These are phyloP conservation scores for Pleurotus tuber-regium DNA, from an alignment of 768 basidiomycete genomes.

Conservation along the genomic window DNA sequence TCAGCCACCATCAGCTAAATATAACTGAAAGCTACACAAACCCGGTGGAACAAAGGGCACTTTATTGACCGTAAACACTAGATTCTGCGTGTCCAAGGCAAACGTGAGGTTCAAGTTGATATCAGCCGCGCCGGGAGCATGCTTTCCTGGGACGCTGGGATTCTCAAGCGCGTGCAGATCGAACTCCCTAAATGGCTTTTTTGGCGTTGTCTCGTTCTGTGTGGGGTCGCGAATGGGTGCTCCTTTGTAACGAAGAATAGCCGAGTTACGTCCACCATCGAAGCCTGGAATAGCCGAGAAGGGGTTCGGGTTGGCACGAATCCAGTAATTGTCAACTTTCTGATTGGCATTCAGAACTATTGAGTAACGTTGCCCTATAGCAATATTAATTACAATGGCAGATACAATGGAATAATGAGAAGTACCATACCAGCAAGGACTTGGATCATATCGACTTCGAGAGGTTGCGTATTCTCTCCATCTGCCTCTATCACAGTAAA, in stretches of 20 bases:
- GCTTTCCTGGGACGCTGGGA: constrained; percentile 36
- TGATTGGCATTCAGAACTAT: constrained; percentile 42
- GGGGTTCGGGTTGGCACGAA: constrained; percentile 35
- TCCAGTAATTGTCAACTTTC: constrained; percentile 49
- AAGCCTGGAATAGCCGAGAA: constrained; percentile 23
- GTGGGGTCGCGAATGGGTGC: constrained; percentile 42
- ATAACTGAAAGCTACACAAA: neutral
- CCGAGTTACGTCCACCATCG: constrained; percentile 37
- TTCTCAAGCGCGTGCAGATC: constrained; percentile 30
- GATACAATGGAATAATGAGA: neutral
- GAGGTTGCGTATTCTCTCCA: constrained; percentile 25
- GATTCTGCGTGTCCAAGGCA: constrained; percentile 16
- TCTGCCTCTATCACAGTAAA: constrained; percentile 42
- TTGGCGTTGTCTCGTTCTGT: constrained; percentile 13
- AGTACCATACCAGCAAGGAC: constrained; percentile 32
- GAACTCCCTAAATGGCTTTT: constrained; percentile 29
- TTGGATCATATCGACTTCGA: constrained; percentile 36
- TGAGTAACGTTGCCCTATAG: constrained; percentile 35
- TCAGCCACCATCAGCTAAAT: neutral
- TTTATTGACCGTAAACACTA: constrained; percentile 25
- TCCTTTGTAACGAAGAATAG: constrained; percentile 46
- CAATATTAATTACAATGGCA: neutral
- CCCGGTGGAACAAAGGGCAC: constrained; percentile 24
- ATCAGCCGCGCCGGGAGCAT: constrained; percentile 38
- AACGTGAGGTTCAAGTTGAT: constrained; percentile 31